phyloP scores from a whole-genome alignment of 73 alveolate genomes.

The Diophrys appendiculata region DNA sequence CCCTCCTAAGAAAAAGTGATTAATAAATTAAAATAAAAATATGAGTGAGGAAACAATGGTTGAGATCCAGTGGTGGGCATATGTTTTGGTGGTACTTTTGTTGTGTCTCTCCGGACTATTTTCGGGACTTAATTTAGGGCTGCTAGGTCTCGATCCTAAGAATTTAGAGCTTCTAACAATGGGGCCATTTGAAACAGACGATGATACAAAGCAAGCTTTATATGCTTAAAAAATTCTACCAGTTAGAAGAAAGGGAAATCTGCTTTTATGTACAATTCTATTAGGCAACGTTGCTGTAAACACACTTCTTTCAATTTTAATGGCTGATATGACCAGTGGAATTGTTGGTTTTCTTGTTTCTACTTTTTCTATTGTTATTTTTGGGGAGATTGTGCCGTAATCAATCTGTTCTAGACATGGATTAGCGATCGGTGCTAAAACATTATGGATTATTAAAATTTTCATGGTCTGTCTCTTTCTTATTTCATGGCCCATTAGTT shows the following conservation, averaged over 20 bases:
- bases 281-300: conserved; percentile 77
- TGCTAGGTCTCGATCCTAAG: conserved; percentile 68
- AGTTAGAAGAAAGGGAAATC: conserved; percentile 70
- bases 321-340: conserved; percentile 60
- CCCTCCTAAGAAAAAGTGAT: too few relatives aligned
- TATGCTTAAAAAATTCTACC: conserved; percentile 73
- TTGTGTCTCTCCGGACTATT: conserved; percentile 60
- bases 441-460: conserved; percentile 32
- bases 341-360: conserved; percentile 40
- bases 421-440: conserved; percentile 55
- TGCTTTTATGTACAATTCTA: conserved; percentile 66
- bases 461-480: conserved; percentile 49
- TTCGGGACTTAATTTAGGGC: conserved; percentile 76
- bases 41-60: neutral
- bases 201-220: conserved; percentile 43
- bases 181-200: conserved; percentile 60
- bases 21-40: too few relatives aligned
- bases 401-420: conserved; percentile 80
- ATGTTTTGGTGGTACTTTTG: conserved; percentile 9
- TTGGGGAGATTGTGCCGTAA: conserved; percentile 82
- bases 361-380: conserved; percentile 57
- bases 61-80: conserved; percentile 46
- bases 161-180: conserved; percentile 64
- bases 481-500: conserved; percentile 70
- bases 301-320: conserved; percentile 55